Base-by-base conservation (phyloP, 2,329 filamentous ascomycete species). In the Fusarium mexicanum region DNA sequence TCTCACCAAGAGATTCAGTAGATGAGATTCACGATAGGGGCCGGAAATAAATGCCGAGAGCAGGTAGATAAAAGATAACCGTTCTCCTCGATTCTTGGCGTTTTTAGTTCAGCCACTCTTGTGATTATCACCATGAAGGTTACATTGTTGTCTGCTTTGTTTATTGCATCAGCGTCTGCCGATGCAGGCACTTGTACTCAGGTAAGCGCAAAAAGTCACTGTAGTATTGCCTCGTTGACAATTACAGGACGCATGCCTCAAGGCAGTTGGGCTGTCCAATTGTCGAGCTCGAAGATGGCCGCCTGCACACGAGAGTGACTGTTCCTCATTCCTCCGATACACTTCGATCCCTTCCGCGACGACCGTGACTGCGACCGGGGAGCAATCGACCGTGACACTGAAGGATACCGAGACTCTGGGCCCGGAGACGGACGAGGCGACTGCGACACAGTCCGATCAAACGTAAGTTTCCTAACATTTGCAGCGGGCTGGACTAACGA, bases 171-270 rank as follows among this genome's bases (percentile, higher is more conserved):
- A 11, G 18, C 13, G 2, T 38, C 50, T 20, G 50, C 33, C n/a
- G 9, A 53, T 53, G 9, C 3, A 26, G 50, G n/a, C 9, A 38
- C 50, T 22, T 53, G 50, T 7, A 26, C 50, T 2, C 6, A 53
- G n/a, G 50, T 53, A 8, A 3, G 2, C 3, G 3, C n/a, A 20
- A 5, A 0, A 3, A 26, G 8, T 4, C 6, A 4, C 2, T 4
- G 2, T 16, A 2, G 12, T 8, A 11, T 37, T 26, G 2, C 31
- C 4, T 8, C 3, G 4, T 6, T 53, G 3, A 37, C n/a, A 2
- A 14, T 20, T 16, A 0, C 2, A 64, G 43, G 35, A 64, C 9
- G 35, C 29, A 8, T 50, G 61, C 0, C 17, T 38, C 1, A 11
- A 16, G 1, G 61, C 29, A 2, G 54, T 50, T 8, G 43, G 26